Base-by-base conservation (phyloP, 1,139 yeast genomes). In the Hemisphaericaspora lyxosophila region DNA sequence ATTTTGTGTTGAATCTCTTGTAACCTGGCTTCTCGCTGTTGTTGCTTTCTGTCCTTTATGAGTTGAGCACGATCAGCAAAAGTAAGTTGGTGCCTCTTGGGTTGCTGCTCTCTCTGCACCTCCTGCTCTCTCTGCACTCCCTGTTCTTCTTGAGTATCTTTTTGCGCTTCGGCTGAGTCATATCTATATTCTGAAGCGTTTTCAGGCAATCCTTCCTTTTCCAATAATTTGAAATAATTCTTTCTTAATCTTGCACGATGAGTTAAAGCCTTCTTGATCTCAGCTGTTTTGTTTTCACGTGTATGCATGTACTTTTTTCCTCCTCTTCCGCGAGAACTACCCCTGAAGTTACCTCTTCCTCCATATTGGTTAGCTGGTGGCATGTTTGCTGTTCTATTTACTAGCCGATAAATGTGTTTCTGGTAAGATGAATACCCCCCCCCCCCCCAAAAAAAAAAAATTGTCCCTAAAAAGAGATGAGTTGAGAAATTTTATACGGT, bases 211-310 rank as follows among this genome's bases (percentile, higher is more conserved):
- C 88, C 90, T 51, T 88, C 94, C 43, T 78, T 75, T 48, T 87
- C 87, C 35, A 88, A 62, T 44, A 88, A 67, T 57, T 89, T 88
- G 67, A 87, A 82, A 57, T 90, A 90, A 42, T 80, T 82, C 57
- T 82, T 85, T 66, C 89, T 78, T 48, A 89, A 74, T 49, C 94
- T 73, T n/a, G 96, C 88, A 46, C 89, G 75, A 54, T 88, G 95
- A 2, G 79, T 75, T 48, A 90, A 74, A 9, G 94, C 83, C 55
- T 76, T 78, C 54, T 84, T 82, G 51, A 89, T 89, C 47, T 86
- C 94, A 44, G 63, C 59, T 18, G 67, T 57, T 46, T 72, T 72
- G 41, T 60, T 59, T 45, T 69, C 73, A 32, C 69, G 61, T 37
- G 67, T 64, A 46, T 70, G 73, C 34, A 60, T 57, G 42, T 65